Conservation (phyloP, 2,329 filamentous ascomycete species). For the Nothopassalora personata region DNA sequence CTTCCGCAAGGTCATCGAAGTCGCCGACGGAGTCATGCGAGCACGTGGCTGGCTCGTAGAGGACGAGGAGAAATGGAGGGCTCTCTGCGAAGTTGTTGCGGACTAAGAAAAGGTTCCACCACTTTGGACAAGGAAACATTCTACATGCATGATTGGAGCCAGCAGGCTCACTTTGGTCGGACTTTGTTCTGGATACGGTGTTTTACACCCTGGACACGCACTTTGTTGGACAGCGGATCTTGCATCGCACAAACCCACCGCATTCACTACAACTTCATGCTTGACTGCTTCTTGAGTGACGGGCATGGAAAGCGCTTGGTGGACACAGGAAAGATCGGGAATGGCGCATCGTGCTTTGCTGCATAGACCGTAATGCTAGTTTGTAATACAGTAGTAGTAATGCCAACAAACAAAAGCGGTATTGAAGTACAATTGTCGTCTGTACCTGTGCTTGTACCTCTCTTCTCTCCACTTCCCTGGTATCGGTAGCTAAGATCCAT, state of each 20-base stretch:
- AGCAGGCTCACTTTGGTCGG: not conserved
- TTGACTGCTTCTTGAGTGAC: not conserved
- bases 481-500: not conserved
- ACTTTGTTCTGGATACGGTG: not conserved
- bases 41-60: constrained; percentile 62
- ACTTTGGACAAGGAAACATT: not conserved
- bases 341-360: not conserved
- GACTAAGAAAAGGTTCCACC: constrained; percentile 13
- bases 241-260: not conserved
- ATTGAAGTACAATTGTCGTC: not conserved
- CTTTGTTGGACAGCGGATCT: not conserved
- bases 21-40: constrained; percentile 64
- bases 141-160: not conserved
- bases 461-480: not conserved
- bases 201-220: not conserved
- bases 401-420: not conserved
- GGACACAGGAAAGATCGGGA: not conserved
- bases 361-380: not conserved
- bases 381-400: not conserved
- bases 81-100: constrained; percentile 39
- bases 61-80: constrained; percentile 44
- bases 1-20: constrained; percentile 77
- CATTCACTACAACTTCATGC: not conserved
- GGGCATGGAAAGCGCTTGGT: not conserved
- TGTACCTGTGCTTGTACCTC: not conserved